Evolutionary conservation across 257 asterid genomes (phyloP).

Genomic region (Sherardia arvensis): DNA sequence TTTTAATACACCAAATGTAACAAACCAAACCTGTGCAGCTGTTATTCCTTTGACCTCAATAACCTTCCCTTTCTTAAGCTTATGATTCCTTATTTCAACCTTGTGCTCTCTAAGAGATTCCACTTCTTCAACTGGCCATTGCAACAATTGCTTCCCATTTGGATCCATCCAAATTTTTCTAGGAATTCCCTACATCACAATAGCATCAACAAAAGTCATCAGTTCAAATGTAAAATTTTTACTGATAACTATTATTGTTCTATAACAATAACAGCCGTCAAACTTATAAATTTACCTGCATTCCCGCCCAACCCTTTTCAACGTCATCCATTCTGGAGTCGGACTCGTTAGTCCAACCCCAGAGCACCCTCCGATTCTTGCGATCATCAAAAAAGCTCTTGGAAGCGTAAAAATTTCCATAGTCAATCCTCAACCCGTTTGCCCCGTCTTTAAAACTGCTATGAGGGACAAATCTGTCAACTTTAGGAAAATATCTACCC

Average conservation of each 20-base stretch:
- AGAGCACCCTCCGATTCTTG: constrained; percentile 32
- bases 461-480: constrained; percentile 32
- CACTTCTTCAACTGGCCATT: constrained; percentile 40
- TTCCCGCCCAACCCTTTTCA: constrained; percentile 45
- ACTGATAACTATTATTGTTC: too few species aligned
- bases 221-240: too few species aligned
- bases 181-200: constrained; percentile 23
- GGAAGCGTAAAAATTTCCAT: constrained; percentile 48
- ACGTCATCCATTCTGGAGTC: constrained; percentile 20
- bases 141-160: constrained; percentile 33
- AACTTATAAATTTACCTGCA: constrained; percentile 15
- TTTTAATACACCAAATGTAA: too few species aligned
- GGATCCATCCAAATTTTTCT: constrained; percentile 31
- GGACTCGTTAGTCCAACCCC: constrained; percentile 54
- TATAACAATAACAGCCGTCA: too few species aligned
- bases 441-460: constrained; percentile 23
- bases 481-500: constrained; percentile 20
- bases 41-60: constrained; percentile 36
- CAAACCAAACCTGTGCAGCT: constrained; percentile 33
- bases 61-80: constrained; percentile 14
- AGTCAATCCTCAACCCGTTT: constrained; percentile 40
- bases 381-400: constrained; percentile 36
- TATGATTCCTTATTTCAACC: constrained; percentile 17
- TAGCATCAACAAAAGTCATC: background rate
- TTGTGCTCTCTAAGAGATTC: constrained; percentile 23